Base-by-base conservation (phyloP, 345 rosid species). In the Brassica carinata region DNA sequence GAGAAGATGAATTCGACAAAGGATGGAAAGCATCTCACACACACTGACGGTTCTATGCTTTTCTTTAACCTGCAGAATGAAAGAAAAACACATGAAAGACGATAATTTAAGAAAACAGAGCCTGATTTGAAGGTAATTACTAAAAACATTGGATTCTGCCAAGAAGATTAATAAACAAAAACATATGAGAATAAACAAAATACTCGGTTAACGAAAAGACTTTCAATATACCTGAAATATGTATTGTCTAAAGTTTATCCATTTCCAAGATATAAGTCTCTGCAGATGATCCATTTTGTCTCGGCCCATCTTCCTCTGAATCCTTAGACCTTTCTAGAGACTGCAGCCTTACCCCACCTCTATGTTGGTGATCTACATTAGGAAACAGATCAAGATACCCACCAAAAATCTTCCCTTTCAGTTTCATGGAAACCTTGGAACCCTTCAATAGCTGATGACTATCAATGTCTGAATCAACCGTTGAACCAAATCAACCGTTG, bases 241-340 rank as follows among this genome's bases (percentile, higher is more conserved):
- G 83, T 62, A 76, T 84, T 61, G 73, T 78, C 61, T 57, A 75
- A 71, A 85, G 79, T 67, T 71, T 72, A 89, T 89, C 93, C 86
- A 93, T 81, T 65, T 89, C 96, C 89, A 93, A 83, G 64, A 89
- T 86, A 64, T 88, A 82, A 58, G 94, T 91, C 74, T 93, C 97
- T 0, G 86, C 88, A 5, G 94, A 89, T 53, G 97, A 93, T 80
- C 85, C 93, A 72, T 82, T 48, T 18, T 85, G 76, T 68, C 73
- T 72, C 3, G 70, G 69, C 18, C 36, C 88, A 64, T 70, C 77
- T 64, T 75, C 89, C 79, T 85, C 83, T 27, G 82, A 76, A 33
- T 90, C 87, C 29, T 81, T 83, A 53, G 94, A 86, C 85, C 90
- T 88, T 74, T 83, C 89, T 9, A 89, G 73, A 71, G 89, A 82